Evolutionary conservation across 495 filamentous ascomycete genomes (phyloP), one percentile per base, ranked within the genome.

Genomic region (Penicillium turbatum): DNA sequence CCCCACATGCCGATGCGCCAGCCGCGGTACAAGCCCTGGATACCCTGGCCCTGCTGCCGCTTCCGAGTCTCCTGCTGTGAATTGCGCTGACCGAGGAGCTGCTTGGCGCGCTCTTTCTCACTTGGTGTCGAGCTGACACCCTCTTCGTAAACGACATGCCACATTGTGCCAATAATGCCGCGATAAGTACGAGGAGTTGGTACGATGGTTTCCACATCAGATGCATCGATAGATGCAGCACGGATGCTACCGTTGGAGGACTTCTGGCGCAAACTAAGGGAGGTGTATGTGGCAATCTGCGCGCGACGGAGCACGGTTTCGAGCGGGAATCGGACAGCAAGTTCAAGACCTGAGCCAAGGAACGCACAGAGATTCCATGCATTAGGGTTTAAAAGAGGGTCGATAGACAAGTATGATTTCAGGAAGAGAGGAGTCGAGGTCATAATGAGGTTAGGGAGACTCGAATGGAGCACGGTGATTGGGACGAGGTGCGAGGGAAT

Each of bases 1-100:
- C 92, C 92, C 93, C 93, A 97, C 81, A 95, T 89, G 9, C 91
- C 91, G 15, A 97, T 86, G 63, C 89, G 85, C 93, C 93, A 98
- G 12, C 93, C 93, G 41, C 93, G 79, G 79, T 89, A 96, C 12
- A 98, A 74, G 0, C 95, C 93, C 27, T 87, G 79, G 24, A 90
- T 60, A 6, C 93, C 93, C 60, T 95, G 90, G 12, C 90, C 90
- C 54, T 83, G 64, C 40, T 57, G 82, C 24, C 79, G 73, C 39
- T 78, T 77, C 38, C 76, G 73, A 51, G 76, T 69, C 30, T 51
- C 54, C n/a, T 49, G 51, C 45, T 55, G 56, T 42, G 72, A 61
- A 16, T 61, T 54, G 5, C 74, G 64, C 48, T 67, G 69, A 57
- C 65, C 60, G 60, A 69, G 30, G 53, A 65, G 29, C 60, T 72